These are phyloP conservation scores for Chaetomium strumarium DNA, from an alignment of 2,329 filamentous ascomycete genomes.

Conservation along the genomic window DNA sequence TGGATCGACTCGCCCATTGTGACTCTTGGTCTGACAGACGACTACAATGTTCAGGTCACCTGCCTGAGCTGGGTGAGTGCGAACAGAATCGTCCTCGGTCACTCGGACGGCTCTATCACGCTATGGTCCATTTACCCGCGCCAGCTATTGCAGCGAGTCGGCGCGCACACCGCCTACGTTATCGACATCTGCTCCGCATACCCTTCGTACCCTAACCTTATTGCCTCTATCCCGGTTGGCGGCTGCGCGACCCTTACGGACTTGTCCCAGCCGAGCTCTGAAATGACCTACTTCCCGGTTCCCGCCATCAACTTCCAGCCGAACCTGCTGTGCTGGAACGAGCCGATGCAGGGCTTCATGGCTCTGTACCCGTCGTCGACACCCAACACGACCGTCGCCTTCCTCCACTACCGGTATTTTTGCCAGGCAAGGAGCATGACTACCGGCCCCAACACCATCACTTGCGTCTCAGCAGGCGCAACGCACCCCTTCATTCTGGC, in stretches of 20 bases:
- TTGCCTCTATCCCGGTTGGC: conserved; percentile 50
- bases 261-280: conserved; percentile 45
- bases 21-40: conserved; percentile 39
- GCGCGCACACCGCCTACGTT: conserved; percentile 48
- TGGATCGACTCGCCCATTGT: conserved; percentile 40
- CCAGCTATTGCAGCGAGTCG: conserved; percentile 44
- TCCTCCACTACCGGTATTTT: conserved; percentile 48
- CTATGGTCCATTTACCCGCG: conserved; percentile 51
- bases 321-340: conserved; percentile 48
- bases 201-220: conserved; percentile 49
- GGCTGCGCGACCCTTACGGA: conserved; percentile 49
- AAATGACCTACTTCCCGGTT: conserved; percentile 48
- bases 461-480: conserved; percentile 43
- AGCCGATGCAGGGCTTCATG: conserved; percentile 51
- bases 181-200: conserved; percentile 52
- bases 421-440: conserved; percentile 48
- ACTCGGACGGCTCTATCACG: conserved; percentile 50
- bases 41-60: conserved; percentile 45
- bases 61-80: conserved; percentile 50
- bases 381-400: conserved; percentile 48
- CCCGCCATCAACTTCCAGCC: conserved; percentile 48
- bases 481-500: conserved; percentile 50
- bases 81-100: conserved; percentile 50
- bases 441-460: conserved; percentile 44
- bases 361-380: conserved; percentile 47